A percentile compares a stretch with the other conserved stretches of the same genome.
Evolutionary conservation across 176 grass and related monocot genomes (phyloP).

Genomic region (Luzula sylvatica): DNA sequence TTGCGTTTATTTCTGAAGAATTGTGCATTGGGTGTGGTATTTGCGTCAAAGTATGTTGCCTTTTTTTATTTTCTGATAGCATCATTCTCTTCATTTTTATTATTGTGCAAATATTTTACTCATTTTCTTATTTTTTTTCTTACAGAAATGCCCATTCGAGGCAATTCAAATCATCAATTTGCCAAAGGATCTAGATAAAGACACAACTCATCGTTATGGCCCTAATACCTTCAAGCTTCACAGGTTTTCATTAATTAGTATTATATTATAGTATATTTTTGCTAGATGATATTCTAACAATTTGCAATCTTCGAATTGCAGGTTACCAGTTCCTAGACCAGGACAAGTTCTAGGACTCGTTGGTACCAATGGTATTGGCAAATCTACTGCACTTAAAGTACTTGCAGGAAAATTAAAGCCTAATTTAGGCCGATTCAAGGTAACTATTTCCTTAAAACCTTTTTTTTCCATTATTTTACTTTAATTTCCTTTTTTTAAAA

Average conservation of each 20-base stretch:
- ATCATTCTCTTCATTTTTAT: background rate
- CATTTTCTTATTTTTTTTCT: conserved; percentile 6
- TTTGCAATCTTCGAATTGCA: conserved; percentile 25
- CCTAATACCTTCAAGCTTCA: conserved; percentile 94
- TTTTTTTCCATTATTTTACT: conserved; percentile 8
- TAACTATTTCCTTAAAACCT: conserved; percentile 25
- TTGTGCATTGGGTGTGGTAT: conserved; percentile 93
- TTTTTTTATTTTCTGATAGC: background rate
- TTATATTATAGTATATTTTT: conserved; percentile 5
- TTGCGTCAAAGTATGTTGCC: conserved; percentile 64
- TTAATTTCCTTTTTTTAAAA: no score
- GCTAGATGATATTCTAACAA: background rate
- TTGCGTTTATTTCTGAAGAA: conserved; percentile 90
- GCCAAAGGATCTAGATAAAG: conserved; percentile 85
- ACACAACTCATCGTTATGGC: conserved; percentile 87
- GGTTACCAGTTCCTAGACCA: conserved; percentile 85
- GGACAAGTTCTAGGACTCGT: conserved; percentile 87
- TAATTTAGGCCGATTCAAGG: conserved; percentile 86
- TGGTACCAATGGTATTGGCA: conserved; percentile 91
- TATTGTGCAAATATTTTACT: background rate
- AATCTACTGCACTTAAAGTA: conserved; percentile 87
- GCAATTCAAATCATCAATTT: conserved; percentile 95
- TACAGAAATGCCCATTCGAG: conserved; percentile 94
- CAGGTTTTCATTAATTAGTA: conserved; percentile 30
- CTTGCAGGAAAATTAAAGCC: conserved; percentile 91